Base-by-base conservation (phyloP, 2,329 filamentous ascomycete species). In the Aspergillus intermedius region DNA sequence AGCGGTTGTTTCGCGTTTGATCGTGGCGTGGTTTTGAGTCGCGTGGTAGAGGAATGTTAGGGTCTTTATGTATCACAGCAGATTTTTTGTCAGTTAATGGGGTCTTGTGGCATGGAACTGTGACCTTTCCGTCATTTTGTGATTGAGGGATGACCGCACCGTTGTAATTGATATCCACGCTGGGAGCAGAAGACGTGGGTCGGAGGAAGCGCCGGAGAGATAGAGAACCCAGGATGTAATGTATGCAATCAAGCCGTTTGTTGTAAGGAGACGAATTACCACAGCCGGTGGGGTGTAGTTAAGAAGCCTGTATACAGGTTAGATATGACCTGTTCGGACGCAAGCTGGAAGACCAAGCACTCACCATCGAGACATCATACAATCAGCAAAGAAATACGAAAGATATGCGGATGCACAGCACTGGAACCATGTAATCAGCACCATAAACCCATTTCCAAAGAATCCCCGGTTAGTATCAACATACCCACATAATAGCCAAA, bases 301-400 rank as follows among this genome's bases (percentile, higher is more conserved):
- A 58, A 91, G 77, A 59, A 93, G 83, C 88, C 86, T 87, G 49
- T 49, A 50, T 10, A 42, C 28, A 9, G 34, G 32, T 49, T 37
- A 35, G 34, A 19, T 30, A 49, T 28, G 35, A 44, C 5, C 3
- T 30, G 25, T 30, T 40, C 39, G 43, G 10, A n/a, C 28, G 44
- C 8, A 17, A 5, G n/a, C 47, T 28, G 12, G n/a, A 41, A 28
- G 25, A 30, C 37, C 10, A 35, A 28, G 15, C 40, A 69, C 76
- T 41, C 63, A 87, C 85, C 87, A 91, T 70, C 87, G 77, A 53
- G 86, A 89, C 86, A 91, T 90, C 60, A 91, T 79, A 68, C 86
- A 88, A 70, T 91, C 87, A 49, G 86, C 87, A 65, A 91, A 91
- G 73, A 88, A 87, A 68, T 88, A 91, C 45, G 85, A 86, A 51